Percentiles rank a stretch among this genome's conserved stretches.
These are phyloP conservation scores for Drosera spatulata DNA, from an alignment of 179 eudicot genomes.

Conservation along the genomic window DNA sequence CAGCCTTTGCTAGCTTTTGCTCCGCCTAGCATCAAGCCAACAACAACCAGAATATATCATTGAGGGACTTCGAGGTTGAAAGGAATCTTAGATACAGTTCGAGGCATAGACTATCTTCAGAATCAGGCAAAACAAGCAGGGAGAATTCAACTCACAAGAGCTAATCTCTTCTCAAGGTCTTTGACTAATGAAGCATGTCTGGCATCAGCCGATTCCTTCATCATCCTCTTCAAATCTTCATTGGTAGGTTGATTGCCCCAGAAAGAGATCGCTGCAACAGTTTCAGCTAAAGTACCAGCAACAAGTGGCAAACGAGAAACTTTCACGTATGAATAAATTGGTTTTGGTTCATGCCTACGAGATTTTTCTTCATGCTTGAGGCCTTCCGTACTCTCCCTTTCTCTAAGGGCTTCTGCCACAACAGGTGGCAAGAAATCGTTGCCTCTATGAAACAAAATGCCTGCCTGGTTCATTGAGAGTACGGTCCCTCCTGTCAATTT, in stretches of 20 bases:
- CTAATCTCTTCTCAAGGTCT: slow-evolving; percentile 55
- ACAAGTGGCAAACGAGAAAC: slow-evolving; percentile 36
- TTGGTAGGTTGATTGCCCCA: slow-evolving; percentile 57
- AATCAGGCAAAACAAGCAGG: too few species aligned
- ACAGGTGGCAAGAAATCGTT: slow-evolving; percentile 83
- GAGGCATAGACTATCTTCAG: too few species aligned
- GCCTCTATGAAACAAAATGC: slow-evolving; percentile 86
- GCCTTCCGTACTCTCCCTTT: slow-evolving; percentile 44
- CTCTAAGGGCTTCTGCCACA: slow-evolving; percentile 48
- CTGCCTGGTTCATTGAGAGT: slow-evolving; percentile 87
- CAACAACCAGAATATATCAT: neutral
- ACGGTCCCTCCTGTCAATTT: slow-evolving; percentile 83
- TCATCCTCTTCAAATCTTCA: slow-evolving; percentile 57
- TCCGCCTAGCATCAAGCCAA: slow-evolving; percentile 47
- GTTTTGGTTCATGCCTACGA: slow-evolving; percentile 30
- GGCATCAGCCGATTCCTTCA: slow-evolving; percentile 59
- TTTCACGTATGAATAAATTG: slow-evolving; percentile 24
- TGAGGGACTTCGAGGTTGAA: neutral
- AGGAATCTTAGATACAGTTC: too few species aligned
- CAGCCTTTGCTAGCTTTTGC: slow-evolving; percentile 61
- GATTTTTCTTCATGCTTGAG: slow-evolving; percentile 62
- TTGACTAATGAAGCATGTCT: slow-evolving; percentile 75
- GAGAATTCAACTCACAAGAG: slow-evolving; percentile 39
- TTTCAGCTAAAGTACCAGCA: slow-evolving; percentile 93
- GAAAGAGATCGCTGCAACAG: slow-evolving; percentile 76